Percentiles rank a stretch among this genome's conserved stretches.
Evolutionary conservation across 306 rosid genomes (phyloP).

Genomic region (Fragaria vesca): DNA sequence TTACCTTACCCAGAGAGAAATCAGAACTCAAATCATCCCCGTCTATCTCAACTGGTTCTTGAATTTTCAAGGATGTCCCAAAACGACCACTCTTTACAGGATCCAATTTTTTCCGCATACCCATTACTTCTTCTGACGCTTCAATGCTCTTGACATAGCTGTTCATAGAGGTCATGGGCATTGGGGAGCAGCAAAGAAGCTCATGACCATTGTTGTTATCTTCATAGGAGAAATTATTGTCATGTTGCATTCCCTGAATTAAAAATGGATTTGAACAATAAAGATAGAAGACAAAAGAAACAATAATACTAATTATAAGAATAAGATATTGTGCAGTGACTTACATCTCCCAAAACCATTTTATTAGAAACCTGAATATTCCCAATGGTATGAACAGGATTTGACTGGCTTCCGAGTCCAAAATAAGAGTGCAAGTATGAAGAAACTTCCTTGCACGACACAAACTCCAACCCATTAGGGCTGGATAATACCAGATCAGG

Average conservation of each 20-base stretch:
- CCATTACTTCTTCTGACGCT: conserved; percentile 13
- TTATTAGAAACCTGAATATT: conserved; percentile 34
- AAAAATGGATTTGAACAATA: conserved; percentile 16
- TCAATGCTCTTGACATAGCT: conserved; percentile 9
- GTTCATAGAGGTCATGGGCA: conserved; percentile 22
- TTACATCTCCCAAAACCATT: conserved; percentile 49
- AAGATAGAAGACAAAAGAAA: conserved; percentile 11
- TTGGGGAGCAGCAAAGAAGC: conserved; percentile 30
- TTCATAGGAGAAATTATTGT: conserved; percentile 31
- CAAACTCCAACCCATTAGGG: conserved; percentile 77
- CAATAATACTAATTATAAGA: conserved; percentile 1
- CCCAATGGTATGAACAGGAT: conserved; percentile 37
- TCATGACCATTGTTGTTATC: conserved; percentile 35
- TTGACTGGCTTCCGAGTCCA: conserved; percentile 27
- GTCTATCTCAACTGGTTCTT: conserved; percentile 33
- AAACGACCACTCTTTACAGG: conserved; percentile 10
- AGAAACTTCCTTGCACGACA: conserved; percentile 65
- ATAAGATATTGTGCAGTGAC: conserved; percentile 25
- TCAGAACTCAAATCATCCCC: conserved; percentile 30
- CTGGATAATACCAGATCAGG: conserved; percentile 54
- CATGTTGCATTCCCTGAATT: conserved; percentile 32
- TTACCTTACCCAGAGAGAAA: neutral
- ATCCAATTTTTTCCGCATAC: conserved; percentile 12
- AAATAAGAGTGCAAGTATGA: conserved; percentile 49
- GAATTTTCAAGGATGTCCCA: conserved; percentile 20